phyloP scores from a whole-genome alignment of 148 eudicot genomes.

The Camellia japonica region DNA sequence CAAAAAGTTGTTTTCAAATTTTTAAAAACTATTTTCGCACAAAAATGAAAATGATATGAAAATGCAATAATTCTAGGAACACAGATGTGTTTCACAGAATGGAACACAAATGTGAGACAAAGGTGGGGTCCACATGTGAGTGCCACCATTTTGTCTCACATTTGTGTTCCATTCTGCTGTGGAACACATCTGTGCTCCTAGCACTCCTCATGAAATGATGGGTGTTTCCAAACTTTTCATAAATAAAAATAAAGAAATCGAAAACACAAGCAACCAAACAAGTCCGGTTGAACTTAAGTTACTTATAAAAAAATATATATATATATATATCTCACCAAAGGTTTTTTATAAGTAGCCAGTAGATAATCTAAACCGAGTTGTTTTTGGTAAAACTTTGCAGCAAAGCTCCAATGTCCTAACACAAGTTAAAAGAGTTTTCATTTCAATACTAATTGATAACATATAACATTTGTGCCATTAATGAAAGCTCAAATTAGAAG shows the following conservation, averaged over 20 bases:
- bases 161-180: too few species aligned
- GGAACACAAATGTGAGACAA: too few species aligned
- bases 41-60: too few species aligned
- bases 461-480: neutral
- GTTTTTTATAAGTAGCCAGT: constrained; percentile 29
- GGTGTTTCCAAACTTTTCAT: too few species aligned
- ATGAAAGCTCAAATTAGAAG: neutral
- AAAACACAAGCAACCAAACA: neutral
- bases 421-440: neutral
- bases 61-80: too few species aligned
- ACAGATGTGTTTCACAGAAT: too few species aligned
- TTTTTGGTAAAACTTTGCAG: constrained; percentile 20
- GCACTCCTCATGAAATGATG: too few species aligned
- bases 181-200: too few species aligned
- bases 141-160: too few species aligned
- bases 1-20: too few species aligned
- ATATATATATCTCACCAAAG: constrained; percentile 18
- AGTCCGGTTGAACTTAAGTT: neutral
- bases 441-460: neutral
- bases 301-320: neutral
- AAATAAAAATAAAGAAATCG: neutral
- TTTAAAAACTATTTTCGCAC: too few species aligned
- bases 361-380: constrained; percentile 33
- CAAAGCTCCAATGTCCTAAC: constrained; percentile 35
- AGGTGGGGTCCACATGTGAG: too few species aligned